Percentiles rank a stretch among this genome's conserved stretches.
These are phyloP conservation scores for Leccinum barrowsii DNA, from an alignment of 768 basidiomycete species.

Conservation along the genomic window DNA sequence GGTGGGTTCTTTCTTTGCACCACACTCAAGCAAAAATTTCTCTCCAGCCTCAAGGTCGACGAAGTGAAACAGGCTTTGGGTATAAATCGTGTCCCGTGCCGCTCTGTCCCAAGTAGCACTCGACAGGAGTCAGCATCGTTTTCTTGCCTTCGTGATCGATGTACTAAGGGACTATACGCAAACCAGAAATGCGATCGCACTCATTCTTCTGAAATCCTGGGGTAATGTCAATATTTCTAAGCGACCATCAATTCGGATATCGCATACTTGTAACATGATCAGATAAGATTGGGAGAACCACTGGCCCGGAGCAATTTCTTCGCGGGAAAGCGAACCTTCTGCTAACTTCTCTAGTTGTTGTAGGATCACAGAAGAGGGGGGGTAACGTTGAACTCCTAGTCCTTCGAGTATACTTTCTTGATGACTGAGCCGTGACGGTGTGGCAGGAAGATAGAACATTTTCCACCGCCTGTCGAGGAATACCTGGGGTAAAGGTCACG, in stretches of 20 bases:
- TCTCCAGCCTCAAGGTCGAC: constrained; percentile 79
- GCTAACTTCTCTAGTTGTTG: constrained; percentile 38
- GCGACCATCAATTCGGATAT: too few species aligned
- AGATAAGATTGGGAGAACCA: constrained; percentile 62
- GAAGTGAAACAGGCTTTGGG: constrained; percentile 74
- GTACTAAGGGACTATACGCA: constrained; percentile 60
- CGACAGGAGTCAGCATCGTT: constrained; percentile 53
- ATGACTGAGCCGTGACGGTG: constrained; percentile 41
- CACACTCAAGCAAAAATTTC: constrained; percentile 82
- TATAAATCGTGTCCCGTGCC: constrained; percentile 51
- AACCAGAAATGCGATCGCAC: constrained; percentile 31
- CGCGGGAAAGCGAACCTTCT: constrained; percentile 48
- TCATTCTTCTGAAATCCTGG: constrained; percentile 54
- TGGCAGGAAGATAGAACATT: constrained; percentile 63
- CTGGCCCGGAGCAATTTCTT: constrained; percentile 43
- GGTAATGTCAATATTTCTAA: neutral
- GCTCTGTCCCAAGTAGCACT: constrained; percentile 62
- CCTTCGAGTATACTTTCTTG: constrained; percentile 48
- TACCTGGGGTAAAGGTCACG: neutral
- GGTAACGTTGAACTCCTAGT: constrained; percentile 64
- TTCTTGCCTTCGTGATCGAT: constrained; percentile 26
- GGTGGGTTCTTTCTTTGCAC: constrained; percentile 79
- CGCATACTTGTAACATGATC: constrained; percentile 52
- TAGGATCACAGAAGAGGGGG: constrained; percentile 56
- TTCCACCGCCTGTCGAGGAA: constrained; percentile 34